phyloP scores from a whole-genome alignment of 257 asterid genomes.

The Solanum lignicaule region DNA sequence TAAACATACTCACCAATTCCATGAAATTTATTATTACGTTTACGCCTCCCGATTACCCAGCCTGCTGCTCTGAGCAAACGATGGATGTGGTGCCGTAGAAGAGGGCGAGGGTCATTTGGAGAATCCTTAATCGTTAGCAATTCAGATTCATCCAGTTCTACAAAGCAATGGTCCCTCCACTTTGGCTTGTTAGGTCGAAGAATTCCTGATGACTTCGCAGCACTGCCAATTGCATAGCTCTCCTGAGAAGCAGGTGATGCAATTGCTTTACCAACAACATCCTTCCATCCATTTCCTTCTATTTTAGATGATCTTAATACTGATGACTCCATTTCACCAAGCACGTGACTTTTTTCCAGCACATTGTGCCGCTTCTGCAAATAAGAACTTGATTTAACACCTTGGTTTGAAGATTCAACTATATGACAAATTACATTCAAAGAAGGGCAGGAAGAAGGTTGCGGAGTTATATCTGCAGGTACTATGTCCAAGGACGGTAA shows the following conservation, averaged over 20 bases:
- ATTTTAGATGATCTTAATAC: conserved; percentile 20
- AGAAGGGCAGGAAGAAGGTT: conserved; percentile 21
- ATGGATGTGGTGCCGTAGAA: conserved; percentile 84
- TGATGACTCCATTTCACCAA: conserved; percentile 24
- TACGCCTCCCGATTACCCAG: conserved; percentile 96
- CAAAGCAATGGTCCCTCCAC: conserved; percentile 89
- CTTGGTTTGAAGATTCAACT: conserved; percentile 69
- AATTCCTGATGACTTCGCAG: conserved; percentile 21
- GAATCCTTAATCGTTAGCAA: conserved; percentile 52
- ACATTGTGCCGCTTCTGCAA: conserved; percentile 26
- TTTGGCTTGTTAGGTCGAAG: conserved; percentile 53
- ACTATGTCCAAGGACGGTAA: conserved; percentile 33
- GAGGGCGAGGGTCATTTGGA: conserved; percentile 91
- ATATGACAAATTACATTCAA: conserved; percentile 30
- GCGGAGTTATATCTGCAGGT: conserved; percentile 25
- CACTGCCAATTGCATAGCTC: conserved; percentile 44
- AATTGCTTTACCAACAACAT: conserved; percentile 28
- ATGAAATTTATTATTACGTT: conserved; percentile 61
- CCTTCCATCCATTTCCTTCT: conserved; percentile 45
- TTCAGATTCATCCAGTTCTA: conserved; percentile 65
- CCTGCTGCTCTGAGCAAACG: conserved; percentile 80
- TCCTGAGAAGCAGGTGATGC: conserved; percentile 87
- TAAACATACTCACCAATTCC: conserved; percentile 89
- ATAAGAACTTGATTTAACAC: conserved; percentile 48
- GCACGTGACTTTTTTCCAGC: conserved; percentile 22